A percentile compares a stretch with the other conserved stretches of the same genome.
phyloP scores from a whole-genome alignment of 2,329 filamentous ascomycete genomes.

The Septoria linicola region DNA sequence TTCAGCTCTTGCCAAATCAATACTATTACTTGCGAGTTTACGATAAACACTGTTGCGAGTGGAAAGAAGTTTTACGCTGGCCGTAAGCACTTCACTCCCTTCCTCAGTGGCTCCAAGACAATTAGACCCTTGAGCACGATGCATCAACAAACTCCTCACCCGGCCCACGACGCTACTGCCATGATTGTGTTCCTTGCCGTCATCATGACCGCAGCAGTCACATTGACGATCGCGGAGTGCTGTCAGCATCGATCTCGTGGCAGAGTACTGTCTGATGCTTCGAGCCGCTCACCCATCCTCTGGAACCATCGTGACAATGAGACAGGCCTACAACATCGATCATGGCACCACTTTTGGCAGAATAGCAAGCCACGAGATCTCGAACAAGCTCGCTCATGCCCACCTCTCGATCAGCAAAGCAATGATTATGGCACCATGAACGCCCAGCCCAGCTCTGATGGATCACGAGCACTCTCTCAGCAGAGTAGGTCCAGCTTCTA shows the following conservation, averaged over 20 bases:
- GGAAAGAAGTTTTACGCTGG: no score
- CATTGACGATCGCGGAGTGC: constrained; percentile 6
- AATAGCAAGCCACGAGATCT: constrained; percentile 4
- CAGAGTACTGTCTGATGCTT: background rate
- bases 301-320: background rate
- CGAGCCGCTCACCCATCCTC: constrained; percentile 5
- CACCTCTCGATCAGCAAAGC: background rate
- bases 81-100: no score
- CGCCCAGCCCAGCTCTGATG: constrained; percentile 12
- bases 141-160: background rate
- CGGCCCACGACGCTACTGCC: background rate
- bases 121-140: no score
- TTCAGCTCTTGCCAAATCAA: no score
- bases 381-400: constrained; percentile 3
- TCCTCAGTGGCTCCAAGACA: no score
- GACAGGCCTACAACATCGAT: background rate
- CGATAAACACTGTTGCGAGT: no score
- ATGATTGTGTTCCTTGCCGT: constrained; percentile 8
- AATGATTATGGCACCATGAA: constrained; percentile 8
- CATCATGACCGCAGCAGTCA: constrained; percentile 11
- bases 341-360: constrained; percentile 13
- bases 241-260: background rate
- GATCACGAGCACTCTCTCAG: background rate
- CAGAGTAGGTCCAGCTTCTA: background rate
- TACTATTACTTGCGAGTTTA: no score